phyloP scores from a whole-genome alignment of 768 basidiomycete genomes.

The Leccinum barrowsii region DNA sequence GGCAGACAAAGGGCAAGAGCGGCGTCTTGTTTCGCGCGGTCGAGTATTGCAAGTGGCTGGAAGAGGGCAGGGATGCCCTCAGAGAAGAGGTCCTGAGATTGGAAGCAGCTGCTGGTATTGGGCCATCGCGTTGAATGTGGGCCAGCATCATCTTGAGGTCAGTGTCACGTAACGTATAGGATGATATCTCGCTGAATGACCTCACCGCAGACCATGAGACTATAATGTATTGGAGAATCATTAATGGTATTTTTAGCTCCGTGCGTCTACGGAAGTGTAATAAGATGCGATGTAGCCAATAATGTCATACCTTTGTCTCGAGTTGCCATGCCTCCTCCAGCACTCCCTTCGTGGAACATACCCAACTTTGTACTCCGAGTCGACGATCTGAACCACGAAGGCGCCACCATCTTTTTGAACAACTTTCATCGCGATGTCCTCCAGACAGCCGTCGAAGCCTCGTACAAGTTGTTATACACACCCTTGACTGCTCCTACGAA shows the following conservation, averaged over 20 bases:
- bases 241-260: slow-evolving; percentile 8
- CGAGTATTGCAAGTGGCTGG: slow-evolving; percentile 83
- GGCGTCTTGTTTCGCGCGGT: slow-evolving; percentile 85
- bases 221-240: background rate
- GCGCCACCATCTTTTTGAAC: slow-evolving; percentile 52
- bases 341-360: slow-evolving; percentile 44
- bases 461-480: slow-evolving; percentile 42
- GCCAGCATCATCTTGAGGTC: slow-evolving; percentile 4
- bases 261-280: slow-evolving; percentile 1
- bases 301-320: background rate
- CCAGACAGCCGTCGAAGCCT: slow-evolving; percentile 36
- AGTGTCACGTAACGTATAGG: slow-evolving; percentile 1
- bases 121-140: slow-evolving; percentile 7
- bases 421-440: slow-evolving; percentile 42
- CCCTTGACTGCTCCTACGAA: slow-evolving; percentile 43
- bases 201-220: background rate
- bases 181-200: background rate
- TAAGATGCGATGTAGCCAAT: slow-evolving; percentile 3
- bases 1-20: slow-evolving; percentile 81
- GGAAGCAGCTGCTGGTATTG: slow-evolving; percentile 63
- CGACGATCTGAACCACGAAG: slow-evolving; percentile 58
- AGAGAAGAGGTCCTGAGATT: slow-evolving; percentile 62
- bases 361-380: slow-evolving; percentile 55
- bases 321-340: slow-evolving; percentile 24
- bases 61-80: slow-evolving; percentile 73